A percentile compares a stretch with the other conserved stretches of the same genome.
Evolutionary conservation across 2,329 filamentous ascomycete genomes (phyloP).

Genomic region (Ophiostoma pallidulum): DNA sequence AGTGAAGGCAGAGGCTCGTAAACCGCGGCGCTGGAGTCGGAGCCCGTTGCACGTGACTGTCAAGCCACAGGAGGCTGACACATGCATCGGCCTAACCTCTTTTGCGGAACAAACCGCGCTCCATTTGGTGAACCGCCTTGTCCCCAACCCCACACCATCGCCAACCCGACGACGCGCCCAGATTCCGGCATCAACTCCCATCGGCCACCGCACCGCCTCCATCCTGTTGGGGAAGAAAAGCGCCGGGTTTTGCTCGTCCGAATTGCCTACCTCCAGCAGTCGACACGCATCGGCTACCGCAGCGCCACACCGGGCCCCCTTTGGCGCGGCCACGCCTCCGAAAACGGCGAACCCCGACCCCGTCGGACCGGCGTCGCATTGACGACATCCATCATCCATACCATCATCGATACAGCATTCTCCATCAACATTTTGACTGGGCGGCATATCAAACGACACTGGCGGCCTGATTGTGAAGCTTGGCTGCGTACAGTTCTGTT

Average conservation of each 20-base stretch:
- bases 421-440: neutral
- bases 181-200: constrained; percentile 9
- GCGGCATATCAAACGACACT: too few relatives aligned
- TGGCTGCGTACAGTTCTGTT: too few relatives aligned
- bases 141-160: constrained; percentile 12
- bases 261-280: too few relatives aligned
- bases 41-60: constrained; percentile 5
- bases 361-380: neutral
- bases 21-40: too few relatives aligned
- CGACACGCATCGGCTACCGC: neutral
- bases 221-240: neutral
- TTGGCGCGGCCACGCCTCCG: neutral
- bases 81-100: constrained; percentile 4
- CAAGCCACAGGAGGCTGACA: constrained; percentile 3
- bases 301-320: neutral
- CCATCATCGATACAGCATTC: neutral
- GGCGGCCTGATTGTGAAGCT: too few relatives aligned
- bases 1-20: too few relatives aligned
- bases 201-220: constrained; percentile 7
- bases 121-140: constrained; percentile 2
- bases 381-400: constrained; percentile 3
- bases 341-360: neutral
- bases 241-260: neutral
- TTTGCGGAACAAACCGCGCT: constrained; percentile 4
- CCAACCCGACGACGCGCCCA: constrained; percentile 11